Percentiles rank a stretch among this genome's conserved stretches.
Evolutionary conservation across 768 basidiomycete genomes (phyloP).

Genomic region (Pisolithus albus): DNA sequence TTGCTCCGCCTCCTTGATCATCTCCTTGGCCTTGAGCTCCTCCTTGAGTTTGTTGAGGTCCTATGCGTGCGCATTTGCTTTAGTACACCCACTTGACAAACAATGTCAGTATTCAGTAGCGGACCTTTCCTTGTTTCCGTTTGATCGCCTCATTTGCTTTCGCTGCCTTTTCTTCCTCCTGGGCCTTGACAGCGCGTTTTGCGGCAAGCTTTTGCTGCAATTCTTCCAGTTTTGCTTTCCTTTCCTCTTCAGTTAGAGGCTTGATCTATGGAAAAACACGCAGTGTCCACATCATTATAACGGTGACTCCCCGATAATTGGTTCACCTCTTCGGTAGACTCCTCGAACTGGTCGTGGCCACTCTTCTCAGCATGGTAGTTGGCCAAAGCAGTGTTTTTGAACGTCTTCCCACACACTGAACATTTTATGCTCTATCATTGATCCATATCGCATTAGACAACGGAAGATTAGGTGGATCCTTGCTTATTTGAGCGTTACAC

Average conservation of each 20-base stretch:
- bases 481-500: conserved; percentile 3
- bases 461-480: neutral
- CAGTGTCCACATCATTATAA: conserved; percentile 1
- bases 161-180: conserved; percentile 65
- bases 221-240: conserved; percentile 71
- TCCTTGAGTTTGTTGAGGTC: conserved; percentile 70
- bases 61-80: conserved; percentile 28
- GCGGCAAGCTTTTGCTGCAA: conserved; percentile 71
- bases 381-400: conserved; percentile 79
- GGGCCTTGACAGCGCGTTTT: conserved; percentile 69
- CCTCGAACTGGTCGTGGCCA: conserved; percentile 94
- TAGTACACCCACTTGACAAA: neutral
- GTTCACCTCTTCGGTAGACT: conserved; percentile 84
- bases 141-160: conserved; percentile 73
- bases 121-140: conserved; percentile 78
- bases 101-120: conserved; percentile 3
- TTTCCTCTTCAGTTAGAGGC: conserved; percentile 93
- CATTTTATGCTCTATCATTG: conserved; percentile 70
- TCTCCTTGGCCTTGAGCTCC: conserved; percentile 69
- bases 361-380: conserved; percentile 93
- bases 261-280: conserved; percentile 55
- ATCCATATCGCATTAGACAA: neutral
- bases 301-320: conserved; percentile 1
- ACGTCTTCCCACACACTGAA: conserved; percentile 76
- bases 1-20: conserved; percentile 75